A percentile compares a stretch with the other conserved stretches of the same genome.
phyloP scores from a whole-genome alignment of 768 basidiomycete genomes.

The Auricularia auricula-judae region DNA sequence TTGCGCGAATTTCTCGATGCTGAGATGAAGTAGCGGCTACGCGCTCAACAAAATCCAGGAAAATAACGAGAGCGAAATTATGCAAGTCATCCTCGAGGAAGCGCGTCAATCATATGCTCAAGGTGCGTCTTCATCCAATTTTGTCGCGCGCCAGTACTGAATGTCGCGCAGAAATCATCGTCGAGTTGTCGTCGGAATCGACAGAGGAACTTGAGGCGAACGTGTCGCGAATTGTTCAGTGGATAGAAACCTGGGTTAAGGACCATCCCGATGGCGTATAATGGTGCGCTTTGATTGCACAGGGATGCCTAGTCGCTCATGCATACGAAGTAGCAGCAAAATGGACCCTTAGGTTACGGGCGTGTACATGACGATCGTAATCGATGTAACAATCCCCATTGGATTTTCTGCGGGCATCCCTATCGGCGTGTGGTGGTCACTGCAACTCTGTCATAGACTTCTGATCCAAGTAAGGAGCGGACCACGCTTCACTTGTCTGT shows the following conservation, averaged over 20 bases:
- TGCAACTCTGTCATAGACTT: too few species aligned
- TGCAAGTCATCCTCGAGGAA: slow-evolving; percentile 85
- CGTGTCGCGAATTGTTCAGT: slow-evolving; percentile 74
- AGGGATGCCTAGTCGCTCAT: too few species aligned
- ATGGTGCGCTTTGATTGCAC: too few species aligned
- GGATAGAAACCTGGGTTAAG: slow-evolving; percentile 66
- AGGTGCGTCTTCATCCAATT: not conserved
- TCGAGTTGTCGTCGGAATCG: slow-evolving; percentile 69
- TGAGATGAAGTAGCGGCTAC: slow-evolving; percentile 49
- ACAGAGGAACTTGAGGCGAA: slow-evolving; percentile 79
- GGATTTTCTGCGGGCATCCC: too few species aligned
- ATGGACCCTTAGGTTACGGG: too few species aligned
- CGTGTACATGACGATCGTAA: too few species aligned
- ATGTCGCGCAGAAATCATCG: slow-evolving; percentile 55
- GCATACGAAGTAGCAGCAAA: too few species aligned
- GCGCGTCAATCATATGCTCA: slow-evolving; percentile 74
- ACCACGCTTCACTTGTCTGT: too few species aligned
- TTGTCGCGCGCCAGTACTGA: not conserved
- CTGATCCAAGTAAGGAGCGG: too few species aligned
- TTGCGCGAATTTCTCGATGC: not conserved
- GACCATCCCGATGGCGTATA: slow-evolving; percentile 16
- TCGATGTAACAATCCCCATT: too few species aligned
- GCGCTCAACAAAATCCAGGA: slow-evolving; percentile 91
- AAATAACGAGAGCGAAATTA: slow-evolving; percentile 98
- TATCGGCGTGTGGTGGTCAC: too few species aligned